Base-by-base conservation (phyloP, 176 grass and related monocot genomes). In the Microstegium vimineum region DNA sequence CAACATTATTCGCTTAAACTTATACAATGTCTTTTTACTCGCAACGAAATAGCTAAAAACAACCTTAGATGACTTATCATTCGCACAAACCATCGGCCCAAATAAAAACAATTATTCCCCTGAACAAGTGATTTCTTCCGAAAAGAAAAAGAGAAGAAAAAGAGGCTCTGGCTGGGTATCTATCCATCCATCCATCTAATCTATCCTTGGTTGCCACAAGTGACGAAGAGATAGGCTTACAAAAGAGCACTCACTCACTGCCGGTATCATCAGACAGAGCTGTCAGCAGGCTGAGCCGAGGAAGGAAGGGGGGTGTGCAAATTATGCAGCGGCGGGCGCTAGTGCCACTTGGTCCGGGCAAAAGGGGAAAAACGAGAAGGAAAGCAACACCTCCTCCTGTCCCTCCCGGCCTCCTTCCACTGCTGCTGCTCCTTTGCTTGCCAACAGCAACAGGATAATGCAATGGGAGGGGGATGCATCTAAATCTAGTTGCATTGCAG, bases 401-500 rank as follows among this genome's bases (percentile, higher is more conserved):
- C 65, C 31, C 16, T 12, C 42, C 46, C n/a, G n/a, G n/a, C n/a
- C 47, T 34, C 64, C 65, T 36, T 9, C 33, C n/a, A n/a, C n/a
- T n/a, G n/a, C n/a, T n/a, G n/a, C n/a, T n/a, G n/a, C n/a, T n/a
- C n/a, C n/a, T n/a, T 20, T 8, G 37, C 63, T 49, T 11, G 47
- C 49, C 10, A 5, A 13, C 18, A n/a, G 16, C 3, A 12, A 23
- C 45, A 5, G 82, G 82, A 89, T 85, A 81, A 70, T 26, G 42
- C 11, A 0, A 10, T n/a, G 8, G 35, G 34, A 28, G 72, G 57
- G 51, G 51, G 20, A 45, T 32, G 82, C 40, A 75, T 71, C 72
- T 68, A 71, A 25, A 70, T 65, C 73, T 69, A 49, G 62, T 73
- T 85, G n/a, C n/a, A n/a, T n/a, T n/a, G 65, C 42, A 34, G 77